Base-by-base conservation (phyloP, 129 eudicot species). In the Flaveria bidentis region DNA sequence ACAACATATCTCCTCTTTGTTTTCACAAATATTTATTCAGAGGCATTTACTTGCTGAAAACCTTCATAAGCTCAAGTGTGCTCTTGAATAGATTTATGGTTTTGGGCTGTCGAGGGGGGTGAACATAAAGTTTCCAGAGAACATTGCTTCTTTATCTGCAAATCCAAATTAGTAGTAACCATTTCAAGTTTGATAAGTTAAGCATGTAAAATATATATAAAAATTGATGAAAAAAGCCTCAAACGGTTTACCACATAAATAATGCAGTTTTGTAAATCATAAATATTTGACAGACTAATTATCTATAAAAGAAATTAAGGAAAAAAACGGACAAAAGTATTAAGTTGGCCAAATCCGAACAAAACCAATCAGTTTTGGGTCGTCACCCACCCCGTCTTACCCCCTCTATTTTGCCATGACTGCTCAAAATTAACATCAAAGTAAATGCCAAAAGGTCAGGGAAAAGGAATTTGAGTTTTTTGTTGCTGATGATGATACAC, bases 111-210 rank as follows among this genome's bases (percentile, higher is more conserved):
- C 82, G 17, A 93, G 58, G 41, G 90, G 39, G 8, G 96, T 88
- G 82, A 93, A 93, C 89, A 81, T 72, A 81, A 93, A 93, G 87
- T 93, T 93, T 39, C 96, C 98, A 6, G 98, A 86, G 47, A 90
- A 82, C 71, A 90, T 85, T 75, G 98, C 90, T 85, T 90, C 96
- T 81, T 88, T 90, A 77, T 93, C 98, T 93, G 88, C 88, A 72
- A 47, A 75, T 49, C 71, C 57, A 76, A 63, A 62, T 25, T 28
- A 47, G 39, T 45, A 80, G 10, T 33, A 1, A 16, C 42, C 51
- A 23, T n/a, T 49, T 14, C 42, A 45, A 63, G 41, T 53, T 33
- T 56, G 17, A 44, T 28, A n/a, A 22, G 28, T 57, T 50, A 70
- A 60, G 39, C 39, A 23, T 23, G 26, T 23, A 23, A 23, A 23